Conservation (phyloP, 257 asterid species). For the Solanum tacnaense region DNA sequence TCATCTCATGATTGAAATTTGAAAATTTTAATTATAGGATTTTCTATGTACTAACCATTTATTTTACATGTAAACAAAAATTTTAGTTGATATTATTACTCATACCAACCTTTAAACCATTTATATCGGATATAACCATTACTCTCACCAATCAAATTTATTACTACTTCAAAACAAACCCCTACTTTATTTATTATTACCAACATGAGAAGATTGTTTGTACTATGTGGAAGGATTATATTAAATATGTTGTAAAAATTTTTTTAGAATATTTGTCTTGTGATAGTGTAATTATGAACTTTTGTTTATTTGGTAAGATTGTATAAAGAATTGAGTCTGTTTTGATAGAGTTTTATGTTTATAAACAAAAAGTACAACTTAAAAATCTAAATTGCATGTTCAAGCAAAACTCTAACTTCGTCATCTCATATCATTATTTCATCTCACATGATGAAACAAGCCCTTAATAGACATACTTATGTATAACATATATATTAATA, state of each 20-base stretch:
- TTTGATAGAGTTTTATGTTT: no score
- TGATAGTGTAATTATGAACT: not conserved
- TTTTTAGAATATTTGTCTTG: no score
- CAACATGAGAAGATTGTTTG: not conserved
- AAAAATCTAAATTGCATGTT: no score
- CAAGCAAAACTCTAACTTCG: not conserved
- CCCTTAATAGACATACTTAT: not conserved
- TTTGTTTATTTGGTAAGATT: no score
- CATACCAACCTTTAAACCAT: not conserved
- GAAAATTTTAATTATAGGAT: no score
- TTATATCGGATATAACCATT: no score
- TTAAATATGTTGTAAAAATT: no score
- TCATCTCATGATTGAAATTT: not conserved
- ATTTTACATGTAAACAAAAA: no score
- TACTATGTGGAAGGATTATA: not conserved
- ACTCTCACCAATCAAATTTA: not conserved
- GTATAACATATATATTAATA: not conserved
- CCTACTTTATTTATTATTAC: not conserved
- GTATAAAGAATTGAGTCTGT: not conserved
- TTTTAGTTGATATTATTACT: not conserved
- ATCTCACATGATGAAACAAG: no score
- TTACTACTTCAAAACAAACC: not conserved
- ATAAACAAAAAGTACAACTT: not conserved
- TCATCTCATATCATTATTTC: not conserved
- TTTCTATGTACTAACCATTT: no score